A percentile compares a stretch with the other conserved stretches of the same genome.
Evolutionary conservation across 2,329 filamentous ascomycete genomes (phyloP).

Genomic region (Penicillium palitans): DNA sequence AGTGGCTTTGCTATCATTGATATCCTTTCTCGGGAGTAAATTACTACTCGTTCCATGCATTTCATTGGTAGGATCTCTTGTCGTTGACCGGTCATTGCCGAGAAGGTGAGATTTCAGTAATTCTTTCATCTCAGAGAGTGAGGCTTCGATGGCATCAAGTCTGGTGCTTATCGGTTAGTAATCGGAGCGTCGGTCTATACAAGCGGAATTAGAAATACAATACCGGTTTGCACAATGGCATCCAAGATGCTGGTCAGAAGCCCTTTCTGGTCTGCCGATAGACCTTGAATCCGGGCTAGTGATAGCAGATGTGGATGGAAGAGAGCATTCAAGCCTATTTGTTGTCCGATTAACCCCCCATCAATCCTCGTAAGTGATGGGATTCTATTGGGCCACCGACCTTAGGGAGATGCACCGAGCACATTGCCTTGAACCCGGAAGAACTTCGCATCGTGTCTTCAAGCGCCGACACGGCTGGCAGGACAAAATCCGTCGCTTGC

Average conservation of each 20-base stretch:
- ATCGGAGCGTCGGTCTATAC: background rate
- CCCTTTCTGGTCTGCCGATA: background rate
- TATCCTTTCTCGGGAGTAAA: background rate
- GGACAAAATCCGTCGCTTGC: constrained; percentile 13
- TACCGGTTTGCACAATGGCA: constrained; percentile 8
- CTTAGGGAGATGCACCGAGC: constrained; percentile 13
- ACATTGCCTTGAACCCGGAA: constrained; percentile 6
- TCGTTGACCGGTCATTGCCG: background rate
- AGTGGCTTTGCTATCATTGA: constrained; percentile 1
- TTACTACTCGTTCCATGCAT: background rate
- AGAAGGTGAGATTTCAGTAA: constrained; percentile 6
- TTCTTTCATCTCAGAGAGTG: constrained; percentile 10
- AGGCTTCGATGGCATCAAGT: constrained; percentile 5
- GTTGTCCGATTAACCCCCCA: background rate
- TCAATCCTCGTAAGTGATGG: background rate
- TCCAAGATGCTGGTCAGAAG: background rate
- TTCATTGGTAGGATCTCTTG: background rate
- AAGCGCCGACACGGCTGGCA: constrained; percentile 23
- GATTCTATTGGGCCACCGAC: background rate
- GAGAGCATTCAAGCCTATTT: constrained; percentile 11
- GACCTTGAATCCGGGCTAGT: background rate
- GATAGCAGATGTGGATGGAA: constrained; percentile 8
- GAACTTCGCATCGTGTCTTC: constrained; percentile 22
- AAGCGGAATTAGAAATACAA: background rate
- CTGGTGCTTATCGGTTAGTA: background rate